Conservation (phyloP, 106 monocot genomes). For the Acorus gramineus region DNA sequence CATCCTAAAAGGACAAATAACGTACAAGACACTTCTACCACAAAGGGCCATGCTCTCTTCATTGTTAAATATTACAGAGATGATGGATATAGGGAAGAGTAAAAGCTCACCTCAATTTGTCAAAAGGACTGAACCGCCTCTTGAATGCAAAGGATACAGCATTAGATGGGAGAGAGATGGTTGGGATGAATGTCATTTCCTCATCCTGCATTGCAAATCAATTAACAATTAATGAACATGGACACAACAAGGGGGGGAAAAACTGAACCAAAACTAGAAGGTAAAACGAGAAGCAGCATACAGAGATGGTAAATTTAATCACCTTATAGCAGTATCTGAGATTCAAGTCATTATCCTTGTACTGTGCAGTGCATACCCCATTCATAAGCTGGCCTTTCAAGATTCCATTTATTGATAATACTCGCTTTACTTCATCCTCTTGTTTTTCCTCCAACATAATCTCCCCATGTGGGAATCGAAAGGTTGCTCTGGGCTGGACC, state of each 20-base stretch:
- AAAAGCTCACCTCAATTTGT: slow-evolving; percentile 70
- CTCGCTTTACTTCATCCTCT: slow-evolving; percentile 23
- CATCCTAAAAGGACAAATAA: too few species aligned
- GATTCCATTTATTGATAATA: slow-evolving; percentile 50
- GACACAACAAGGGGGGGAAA: not conserved
- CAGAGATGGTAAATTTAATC: not conserved
- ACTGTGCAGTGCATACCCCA: slow-evolving; percentile 60
- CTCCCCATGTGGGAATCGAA: slow-evolving; percentile 75
- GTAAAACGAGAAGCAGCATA: not conserved
- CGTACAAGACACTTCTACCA: too few species aligned
- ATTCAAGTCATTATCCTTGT: slow-evolving; percentile 48
- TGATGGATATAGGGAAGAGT: not conserved
- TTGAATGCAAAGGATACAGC: slow-evolving; percentile 68
- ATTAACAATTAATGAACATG: not conserved
- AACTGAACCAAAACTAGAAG: not conserved
- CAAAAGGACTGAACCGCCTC: slow-evolving; percentile 59
- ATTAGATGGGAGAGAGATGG: slow-evolving; percentile 65
- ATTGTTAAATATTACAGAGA: too few species aligned
- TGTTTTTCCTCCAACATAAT: slow-evolving; percentile 53
- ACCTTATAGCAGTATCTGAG: slow-evolving; percentile 93
- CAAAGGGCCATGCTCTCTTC: too few species aligned
- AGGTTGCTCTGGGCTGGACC: slow-evolving; percentile 66
- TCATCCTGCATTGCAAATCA: slow-evolving; percentile 45
- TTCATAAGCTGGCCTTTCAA: slow-evolving; percentile 48
- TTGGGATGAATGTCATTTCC: slow-evolving; percentile 81